These are phyloP conservation scores for Phyllosticta paracitricarpa DNA, from an alignment of 2,329 filamentous ascomycete genomes.

Conservation along the genomic window DNA sequence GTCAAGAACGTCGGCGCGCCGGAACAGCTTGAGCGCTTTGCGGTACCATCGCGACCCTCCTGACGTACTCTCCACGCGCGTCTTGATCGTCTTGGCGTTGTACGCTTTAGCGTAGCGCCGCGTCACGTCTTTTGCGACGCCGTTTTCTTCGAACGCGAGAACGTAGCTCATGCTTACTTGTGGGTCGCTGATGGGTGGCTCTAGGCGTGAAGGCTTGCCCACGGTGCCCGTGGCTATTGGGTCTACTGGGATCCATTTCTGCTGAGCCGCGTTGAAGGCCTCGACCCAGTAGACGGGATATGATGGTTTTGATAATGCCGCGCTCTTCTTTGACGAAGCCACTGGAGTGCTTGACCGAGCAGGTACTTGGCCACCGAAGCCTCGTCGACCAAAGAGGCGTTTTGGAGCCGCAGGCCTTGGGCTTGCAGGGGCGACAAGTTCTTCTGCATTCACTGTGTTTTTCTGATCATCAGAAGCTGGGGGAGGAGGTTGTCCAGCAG, in stretches of 20 bases:
- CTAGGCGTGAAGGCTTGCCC: conserved; percentile 64
- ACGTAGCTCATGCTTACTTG: conserved; percentile 75
- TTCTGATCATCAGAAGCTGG: conserved; percentile 18
- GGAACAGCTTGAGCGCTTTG: conserved; percentile 37
- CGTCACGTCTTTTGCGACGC: conserved; percentile 73
- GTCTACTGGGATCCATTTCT: conserved; percentile 89
- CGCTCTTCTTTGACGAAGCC: background rate
- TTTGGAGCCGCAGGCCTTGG: background rate
- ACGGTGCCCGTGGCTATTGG: conserved; percentile 72
- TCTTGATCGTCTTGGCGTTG: conserved; percentile 77
- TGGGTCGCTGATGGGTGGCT: conserved; percentile 70
- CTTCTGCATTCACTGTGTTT: conserved; percentile 15
- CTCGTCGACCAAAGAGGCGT: conserved; percentile 4
- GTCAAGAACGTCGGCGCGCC: conserved; percentile 33
- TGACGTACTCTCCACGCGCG: conserved; percentile 62
- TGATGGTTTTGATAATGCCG: background rate
- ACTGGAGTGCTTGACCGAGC: background rate
- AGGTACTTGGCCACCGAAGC: background rate
- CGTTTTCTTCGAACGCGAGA: conserved; percentile 74
- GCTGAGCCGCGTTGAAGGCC: conserved; percentile 71
- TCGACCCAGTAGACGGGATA: conserved; percentile 94
- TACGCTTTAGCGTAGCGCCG: conserved; percentile 78
- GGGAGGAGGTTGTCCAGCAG: conserved; percentile 19
- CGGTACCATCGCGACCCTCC: conserved; percentile 49
- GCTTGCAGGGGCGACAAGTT: background rate